Evolutionary conservation across 2,329 filamentous ascomycete species (phyloP).

Genomic region (Fusarium paranaense): DNA sequence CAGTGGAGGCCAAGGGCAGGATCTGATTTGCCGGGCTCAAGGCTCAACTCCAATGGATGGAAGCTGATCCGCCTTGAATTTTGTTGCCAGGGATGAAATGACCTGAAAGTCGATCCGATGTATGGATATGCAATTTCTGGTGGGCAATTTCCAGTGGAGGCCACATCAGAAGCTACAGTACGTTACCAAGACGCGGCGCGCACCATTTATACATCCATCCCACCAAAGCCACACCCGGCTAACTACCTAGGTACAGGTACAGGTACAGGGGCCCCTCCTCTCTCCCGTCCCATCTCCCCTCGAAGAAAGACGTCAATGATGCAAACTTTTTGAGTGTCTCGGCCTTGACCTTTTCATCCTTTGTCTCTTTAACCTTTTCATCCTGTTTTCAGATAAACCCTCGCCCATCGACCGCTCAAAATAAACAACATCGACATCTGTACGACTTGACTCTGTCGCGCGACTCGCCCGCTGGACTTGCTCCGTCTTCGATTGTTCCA

Average conservation of each 20-base stretch:
- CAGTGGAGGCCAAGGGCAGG: background rate
- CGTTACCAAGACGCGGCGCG: background rate
- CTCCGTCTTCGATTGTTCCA: background rate
- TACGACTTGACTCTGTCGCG: background rate
- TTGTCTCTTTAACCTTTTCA: background rate
- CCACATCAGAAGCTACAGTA: background rate
- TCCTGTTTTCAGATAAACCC: background rate
- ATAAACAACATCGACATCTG: background rate
- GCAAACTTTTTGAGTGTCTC: background rate
- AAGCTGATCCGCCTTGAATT: conserved; percentile 1
- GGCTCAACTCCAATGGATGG: background rate
- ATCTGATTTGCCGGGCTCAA: background rate
- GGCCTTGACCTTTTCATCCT: background rate
- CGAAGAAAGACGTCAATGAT: conserved; percentile 3
- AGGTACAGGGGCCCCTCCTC: background rate
- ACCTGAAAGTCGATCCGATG: background rate
- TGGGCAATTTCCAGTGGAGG: background rate
- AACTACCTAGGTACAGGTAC: background rate
- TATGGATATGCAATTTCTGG: background rate
- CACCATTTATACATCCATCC: background rate
- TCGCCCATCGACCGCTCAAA: background rate
- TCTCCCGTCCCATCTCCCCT: background rate
- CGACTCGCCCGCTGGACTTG: background rate
- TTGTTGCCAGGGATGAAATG: background rate
- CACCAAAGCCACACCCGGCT: background rate